Evolutionary conservation across 2,329 filamentous ascomycete species (phyloP).

Genomic region (Periconia sp.): DNA sequence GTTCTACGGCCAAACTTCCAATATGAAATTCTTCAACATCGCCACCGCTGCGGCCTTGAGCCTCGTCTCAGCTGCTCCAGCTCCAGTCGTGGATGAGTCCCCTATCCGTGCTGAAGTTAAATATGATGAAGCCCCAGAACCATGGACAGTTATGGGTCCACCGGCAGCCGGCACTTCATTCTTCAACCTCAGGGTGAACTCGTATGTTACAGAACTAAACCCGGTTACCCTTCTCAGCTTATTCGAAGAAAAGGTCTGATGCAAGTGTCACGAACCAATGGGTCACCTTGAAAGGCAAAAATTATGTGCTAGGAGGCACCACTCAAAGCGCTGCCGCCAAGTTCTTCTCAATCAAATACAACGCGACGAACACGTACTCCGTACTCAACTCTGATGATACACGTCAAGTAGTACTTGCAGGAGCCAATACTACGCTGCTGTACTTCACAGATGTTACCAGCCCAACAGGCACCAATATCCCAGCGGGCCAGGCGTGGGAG

Average conservation of each 20-base stretch:
- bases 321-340: slow-evolving; percentile 19
- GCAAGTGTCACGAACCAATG: slow-evolving; percentile 26
- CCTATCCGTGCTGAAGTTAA: neutral
- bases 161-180: slow-evolving; percentile 25
- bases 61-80: slow-evolving; percentile 22
- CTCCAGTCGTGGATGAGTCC: neutral
- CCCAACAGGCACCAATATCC: slow-evolving; percentile 21
- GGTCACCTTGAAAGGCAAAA: slow-evolving; percentile 17
- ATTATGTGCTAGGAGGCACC: neutral
- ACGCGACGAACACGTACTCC: slow-evolving; percentile 24
- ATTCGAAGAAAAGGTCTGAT: slow-evolving; percentile 10
- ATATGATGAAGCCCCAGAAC: slow-evolving; percentile 2
- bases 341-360: slow-evolving; percentile 28
- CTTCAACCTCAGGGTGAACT: slow-evolving; percentile 30
- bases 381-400: slow-evolving; percentile 30
- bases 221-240: neutral
- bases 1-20: neutral
- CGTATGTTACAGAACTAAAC: slow-evolving; percentile 11
- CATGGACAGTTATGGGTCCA: slow-evolving; percentile 17
- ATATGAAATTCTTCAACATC: slow-evolving; percentile 25
- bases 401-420: slow-evolving; percentile 29
- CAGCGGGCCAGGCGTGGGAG: slow-evolving; percentile 28
- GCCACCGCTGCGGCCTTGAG: slow-evolving; percentile 19
- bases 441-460: slow-evolving; percentile 28
- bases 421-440: slow-evolving; percentile 22